Evolutionary conservation across 2,329 filamentous ascomycete species (phyloP), one percentile per base, ranked within the genome.

Genomic region (Trichoderma oligosporum): DNA sequence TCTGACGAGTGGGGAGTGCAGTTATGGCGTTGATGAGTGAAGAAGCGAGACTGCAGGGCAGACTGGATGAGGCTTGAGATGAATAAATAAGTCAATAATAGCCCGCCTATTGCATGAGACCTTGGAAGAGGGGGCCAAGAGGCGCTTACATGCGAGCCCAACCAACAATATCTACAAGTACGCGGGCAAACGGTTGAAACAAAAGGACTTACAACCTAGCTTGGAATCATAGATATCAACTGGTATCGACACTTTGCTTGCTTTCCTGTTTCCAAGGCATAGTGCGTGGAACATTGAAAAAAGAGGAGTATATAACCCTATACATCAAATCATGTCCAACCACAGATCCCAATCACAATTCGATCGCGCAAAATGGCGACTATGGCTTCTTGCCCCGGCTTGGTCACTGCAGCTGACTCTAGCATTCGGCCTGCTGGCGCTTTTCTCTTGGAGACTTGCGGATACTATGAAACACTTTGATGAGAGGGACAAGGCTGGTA

Each of bases 311-410:
- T 24, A 45, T 36, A 54, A 22, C 18, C 27, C 41, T 27, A n/a
- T 39, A 46, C 51, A 39, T 54, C 51, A 20, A 41, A 39, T 25
- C 2, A 72, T 74, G 65, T 74, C 71, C 45, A 73, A 69, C 41
- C 77, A 81, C 60, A 73, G 78, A 61, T 73, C 80, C 33, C 78
- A 82, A 61, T 77, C 77, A 25, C 76, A 81, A 58, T 83, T 81
- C 61, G 73, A 74, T 56, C 74, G 78, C 27, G 76, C 81, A 14
- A 71, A 72, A 66, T 84, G 82, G 82, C 73, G 74, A 53, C 70
- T 75, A 56, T 63, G 64, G 44, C 52, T 83, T 4, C 68, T 84
- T 24, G 60, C 78, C 1, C 80, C 80, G 6, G 71, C 74, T 41
- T 84, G 82, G 81, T 63, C 68, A 7, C 61, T 77, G 4, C 80